Evolutionary conservation across 2,329 filamentous ascomycete genomes (phyloP), one percentile per base, ranked within the genome.

Genomic region (Pestalotiopsis sp.): DNA sequence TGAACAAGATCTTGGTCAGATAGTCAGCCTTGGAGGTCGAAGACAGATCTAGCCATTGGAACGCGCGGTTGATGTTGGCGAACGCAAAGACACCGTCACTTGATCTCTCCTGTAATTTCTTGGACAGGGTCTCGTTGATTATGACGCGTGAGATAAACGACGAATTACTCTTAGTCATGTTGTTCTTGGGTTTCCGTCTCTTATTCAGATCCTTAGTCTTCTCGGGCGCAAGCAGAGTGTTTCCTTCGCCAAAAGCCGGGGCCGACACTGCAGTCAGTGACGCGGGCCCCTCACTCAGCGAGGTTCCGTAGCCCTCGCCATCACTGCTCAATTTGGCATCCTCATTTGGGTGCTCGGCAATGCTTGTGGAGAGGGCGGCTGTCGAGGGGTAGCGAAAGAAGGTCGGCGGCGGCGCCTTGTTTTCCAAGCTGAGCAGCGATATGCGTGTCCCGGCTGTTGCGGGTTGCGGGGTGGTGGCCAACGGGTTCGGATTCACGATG

Each of bases 111-210:
- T 89, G 87, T 70, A 98, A 80, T 71, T 92, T 90, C 80, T 96
- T 97, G 24, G 87, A 86, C 66, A 97, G 80, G 4, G 86, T 86
- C 74, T 99, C 96, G 75, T 97, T 93, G 17, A 94, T 91, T 71
- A 98, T 97, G 39, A 98, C 95, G 66, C 96, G 86, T n/a, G 95
- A 98, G 38, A 99, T 96, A 77, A 98, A 99, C 0, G 95, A 97
- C 10, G 96, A 99, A 79, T 97, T 98, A 82, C 94, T 98, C 84
- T 99, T 99, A 65, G 95, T 91, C 79, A 99, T 96, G 79, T 97
- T 98, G 81, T 95, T 98, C 85, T 98, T 99, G 2, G 96, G 96
- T 79, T 99, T 99, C 76, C 91, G 89, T 77, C 89, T 88, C 84
- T 98, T 98, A 71, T 88, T 89, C 55, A 88, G 86, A 75, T 94